Percentiles rank a stretch among this genome's conserved stretches.
phyloP scores from a whole-genome alignment of 2,329 filamentous ascomycete genomes.

The Cladophialophora yegresii region DNA sequence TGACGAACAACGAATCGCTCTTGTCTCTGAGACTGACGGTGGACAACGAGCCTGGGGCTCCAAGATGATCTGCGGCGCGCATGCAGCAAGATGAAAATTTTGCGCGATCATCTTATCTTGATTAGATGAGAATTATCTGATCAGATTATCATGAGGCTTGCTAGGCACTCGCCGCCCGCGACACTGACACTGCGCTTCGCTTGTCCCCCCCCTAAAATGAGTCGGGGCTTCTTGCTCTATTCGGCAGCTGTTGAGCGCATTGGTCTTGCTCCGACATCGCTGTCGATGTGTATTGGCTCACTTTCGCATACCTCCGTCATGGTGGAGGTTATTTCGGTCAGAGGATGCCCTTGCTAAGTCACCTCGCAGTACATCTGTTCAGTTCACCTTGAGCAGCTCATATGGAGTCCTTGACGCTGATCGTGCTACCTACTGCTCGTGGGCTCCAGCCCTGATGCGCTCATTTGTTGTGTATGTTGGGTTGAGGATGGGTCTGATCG shows the following conservation, averaged over 20 bases:
- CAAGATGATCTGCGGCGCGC: slow-evolving; percentile 8
- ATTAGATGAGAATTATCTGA: slow-evolving; percentile 21
- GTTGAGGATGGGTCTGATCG: slow-evolving; percentile 1
- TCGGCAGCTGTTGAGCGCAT: not conserved
- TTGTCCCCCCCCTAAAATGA: not conserved
- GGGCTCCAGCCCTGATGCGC: not conserved
- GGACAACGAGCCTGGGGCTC: not conserved
- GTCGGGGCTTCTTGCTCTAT: slow-evolving; percentile 3
- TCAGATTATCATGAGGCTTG: slow-evolving; percentile 9
- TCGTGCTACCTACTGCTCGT: not conserved
- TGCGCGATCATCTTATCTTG: slow-evolving; percentile 14
- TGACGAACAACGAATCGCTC: not conserved
- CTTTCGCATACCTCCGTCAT: not conserved
- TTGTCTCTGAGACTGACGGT: not conserved
- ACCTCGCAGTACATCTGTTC: not conserved
- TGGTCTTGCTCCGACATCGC: slow-evolving; percentile 6
- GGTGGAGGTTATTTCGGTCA: not conserved
- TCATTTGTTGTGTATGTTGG: not conserved
- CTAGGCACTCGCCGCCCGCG: not conserved
- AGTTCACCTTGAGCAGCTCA: not conserved
- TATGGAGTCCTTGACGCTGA: slow-evolving; percentile 1
- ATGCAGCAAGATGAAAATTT: not conserved
- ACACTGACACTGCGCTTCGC: not conserved
- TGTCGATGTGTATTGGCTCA: not conserved
- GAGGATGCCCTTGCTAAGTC: not conserved